A percentile compares a stretch with the other conserved stretches of the same genome.
Conservation (phyloP, 2,329 filamentous ascomycete species). For the Aspergillus sp. region DNA sequence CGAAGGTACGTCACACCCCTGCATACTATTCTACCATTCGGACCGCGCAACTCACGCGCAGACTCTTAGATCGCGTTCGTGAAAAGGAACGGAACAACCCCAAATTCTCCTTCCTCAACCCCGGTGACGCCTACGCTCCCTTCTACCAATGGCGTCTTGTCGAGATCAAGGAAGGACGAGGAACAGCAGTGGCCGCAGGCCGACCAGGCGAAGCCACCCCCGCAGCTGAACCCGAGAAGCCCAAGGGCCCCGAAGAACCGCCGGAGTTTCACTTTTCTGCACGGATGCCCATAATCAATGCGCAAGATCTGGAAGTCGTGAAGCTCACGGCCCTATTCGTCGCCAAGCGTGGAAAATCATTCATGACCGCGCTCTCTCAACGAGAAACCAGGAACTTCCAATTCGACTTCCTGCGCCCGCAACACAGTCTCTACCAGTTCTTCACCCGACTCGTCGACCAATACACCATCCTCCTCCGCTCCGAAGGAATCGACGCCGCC, state of each 20-base stretch:
- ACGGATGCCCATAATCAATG: conserved; percentile 95
- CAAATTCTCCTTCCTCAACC: conserved; percentile 87
- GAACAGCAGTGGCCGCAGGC: conserved; percentile 75
- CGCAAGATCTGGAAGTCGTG: conserved; percentile 78
- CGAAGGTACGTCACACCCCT: conserved; percentile 53
- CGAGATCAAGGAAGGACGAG: conserved; percentile 82
- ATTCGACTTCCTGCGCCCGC: conserved; percentile 92
- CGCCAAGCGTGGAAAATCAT: conserved; percentile 87
- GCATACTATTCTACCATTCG: not conserved
- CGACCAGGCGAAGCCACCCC: conserved; percentile 65
- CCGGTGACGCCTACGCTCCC: conserved; percentile 77
- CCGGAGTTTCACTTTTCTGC: conserved; percentile 90
- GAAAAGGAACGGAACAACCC: conserved; percentile 80
- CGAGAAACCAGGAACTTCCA: conserved; percentile 88
- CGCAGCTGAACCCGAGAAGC: conserved; percentile 61
- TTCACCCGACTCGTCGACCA: conserved; percentile 92
- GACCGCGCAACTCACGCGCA: not conserved
- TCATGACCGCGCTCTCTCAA: conserved; percentile 86
- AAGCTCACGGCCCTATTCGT: conserved; percentile 85
- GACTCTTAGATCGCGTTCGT: conserved; percentile 67
- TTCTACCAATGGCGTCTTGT: conserved; percentile 90
- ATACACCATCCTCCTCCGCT: conserved; percentile 76
- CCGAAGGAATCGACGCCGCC: conserved; percentile 68
- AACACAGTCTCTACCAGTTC: conserved; percentile 95
- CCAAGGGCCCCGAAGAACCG: conserved; percentile 80